Evolutionary conservation across 179 eudicot species (phyloP), one percentile per base, ranked within the genome.

Genomic region (Heliamphora pulchella): DNA sequence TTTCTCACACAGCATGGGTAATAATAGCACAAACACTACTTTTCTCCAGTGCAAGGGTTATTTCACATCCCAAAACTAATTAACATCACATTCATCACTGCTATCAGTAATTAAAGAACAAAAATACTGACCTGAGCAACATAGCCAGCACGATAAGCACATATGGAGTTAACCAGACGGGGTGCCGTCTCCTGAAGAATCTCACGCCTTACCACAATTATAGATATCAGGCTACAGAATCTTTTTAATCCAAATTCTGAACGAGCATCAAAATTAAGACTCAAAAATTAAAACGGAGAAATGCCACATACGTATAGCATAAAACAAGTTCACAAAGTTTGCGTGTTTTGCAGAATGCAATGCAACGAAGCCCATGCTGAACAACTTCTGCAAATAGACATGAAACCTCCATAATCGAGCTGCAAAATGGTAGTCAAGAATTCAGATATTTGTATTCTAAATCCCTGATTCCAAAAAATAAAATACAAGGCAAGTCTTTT

Each of bases 271-370:
- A 18, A 75, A 75, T 79, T 61, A 78, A 17, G 3, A 76, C 39
- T 10, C 9, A 13, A 64, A 58, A 55, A 63, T 61, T 43, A 82
- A 72, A 39, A 75, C 14, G 51, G 65, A 41, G 70, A 48, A 61
- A 64, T 58, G 67, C 50, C 63, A 92, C 97, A 57, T 92, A 96
- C 99, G 97, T 89, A 84, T 96, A 89, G 80, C 85, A 92, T 66
- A 96, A 86, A 69, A 96, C 99, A 81, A 96, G 94, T 84, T 96
- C 99, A 83, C 97, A 92, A 81, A 96, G 98, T 83, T 94, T 96
- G 76, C 98, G 98, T 79, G 98, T 89, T 90, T 94, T 96, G 91
- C 99, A 96, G 80, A 96, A 96, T 78, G 96, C 91, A 87, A 96
- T 96, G 83, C 90, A 87, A 75, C 99, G 98, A 64, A 96, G 89